Percentiles rank a stretch among this genome's conserved stretches.
phyloP scores from a whole-genome alignment of 2,329 filamentous ascomycete genomes.

The Trichoderma pleuroti region DNA sequence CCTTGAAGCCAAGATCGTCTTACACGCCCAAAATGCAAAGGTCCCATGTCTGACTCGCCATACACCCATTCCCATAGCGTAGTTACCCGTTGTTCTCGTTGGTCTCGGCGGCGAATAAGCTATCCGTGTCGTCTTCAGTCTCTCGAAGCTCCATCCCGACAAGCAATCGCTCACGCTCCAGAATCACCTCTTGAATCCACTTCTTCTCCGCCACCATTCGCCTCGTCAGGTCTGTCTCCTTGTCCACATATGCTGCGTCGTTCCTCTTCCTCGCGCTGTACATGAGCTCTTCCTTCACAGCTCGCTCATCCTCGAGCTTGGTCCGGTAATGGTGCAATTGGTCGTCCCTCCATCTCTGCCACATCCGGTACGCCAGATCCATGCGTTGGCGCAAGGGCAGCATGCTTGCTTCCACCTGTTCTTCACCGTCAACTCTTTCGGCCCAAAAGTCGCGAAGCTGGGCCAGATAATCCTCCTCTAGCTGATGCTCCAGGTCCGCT shows the following conservation, averaged over 20 bases:
- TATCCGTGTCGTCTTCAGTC: slow-evolving; percentile 40
- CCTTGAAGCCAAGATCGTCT: neutral
- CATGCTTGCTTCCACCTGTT: slow-evolving; percentile 34
- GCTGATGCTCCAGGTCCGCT: slow-evolving; percentile 38
- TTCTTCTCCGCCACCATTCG: slow-evolving; percentile 42
- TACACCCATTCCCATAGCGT: neutral
- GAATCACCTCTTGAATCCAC: slow-evolving; percentile 45
- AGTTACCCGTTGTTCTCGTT: neutral
- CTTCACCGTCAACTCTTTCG: slow-evolving; percentile 31
- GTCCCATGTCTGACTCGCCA: neutral
- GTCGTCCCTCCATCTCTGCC: slow-evolving; percentile 40
- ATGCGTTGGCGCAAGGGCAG: slow-evolving; percentile 37
- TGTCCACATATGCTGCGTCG: slow-evolving; percentile 29
- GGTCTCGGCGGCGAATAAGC: slow-evolving; percentile 28
- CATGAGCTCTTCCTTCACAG: slow-evolving; percentile 42
- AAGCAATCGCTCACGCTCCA: slow-evolving; percentile 44
- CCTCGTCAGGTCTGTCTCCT: slow-evolving; percentile 31
- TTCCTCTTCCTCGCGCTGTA: slow-evolving; percentile 36
- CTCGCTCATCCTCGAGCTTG: slow-evolving; percentile 38
- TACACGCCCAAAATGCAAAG: neutral
- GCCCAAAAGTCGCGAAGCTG: slow-evolving; percentile 40
- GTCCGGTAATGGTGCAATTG: slow-evolving; percentile 38
- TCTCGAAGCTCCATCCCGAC: slow-evolving; percentile 41
- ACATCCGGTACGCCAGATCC: slow-evolving; percentile 39
- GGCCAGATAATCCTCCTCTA: slow-evolving; percentile 44